Evolutionary conservation across 352 stramenopile genomes (phyloP), one percentile per base, ranked within the genome.

Genomic region (Pythium insidiosum): DNA sequence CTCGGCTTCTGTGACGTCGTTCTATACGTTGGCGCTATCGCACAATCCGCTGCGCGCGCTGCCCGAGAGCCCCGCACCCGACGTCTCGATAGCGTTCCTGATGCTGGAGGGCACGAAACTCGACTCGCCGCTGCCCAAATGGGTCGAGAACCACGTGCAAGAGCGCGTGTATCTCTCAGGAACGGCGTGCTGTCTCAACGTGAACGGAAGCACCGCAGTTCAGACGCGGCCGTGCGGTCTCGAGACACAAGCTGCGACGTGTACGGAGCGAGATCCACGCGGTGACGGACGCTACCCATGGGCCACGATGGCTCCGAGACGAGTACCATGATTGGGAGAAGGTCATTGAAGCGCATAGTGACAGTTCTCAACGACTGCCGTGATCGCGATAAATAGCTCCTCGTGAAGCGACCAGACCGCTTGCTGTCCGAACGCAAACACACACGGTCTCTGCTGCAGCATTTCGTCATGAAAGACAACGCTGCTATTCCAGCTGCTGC

Each of bases 1-100:
- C n/a, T n/a, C n/a, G n/a, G n/a, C n/a, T n/a, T n/a, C n/a, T n/a
- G n/a, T n/a, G n/a, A n/a, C n/a, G n/a, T n/a, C n/a, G n/a, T 42
- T 29, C 1, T 51, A 51, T 36, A 36, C 34, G 4, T 19, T 57
- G n/a, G 33, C 49, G n/a, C 21, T 57, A 12, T 40, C 41, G 0
- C 25, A 47, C 11, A 57, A 57, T 29, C 49, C 49, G 3, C 7
- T 57, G 4, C 33, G n/a, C 2, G 28, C 9, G 28, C 28, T 33
- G 9, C 28, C 28, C 9, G 15, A 33, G 28, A 13, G 9, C 9
- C 28, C 15, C 9, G 15, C 15, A 15, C 9, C 9, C 28, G 28
- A 15, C 15, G 28, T 15, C 15, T 33, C 28, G 9, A 13, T 33
- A 13, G 28, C 9, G 15, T 33, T 33, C 15, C 28, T 33, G 9